These are phyloP conservation scores for Vitis hybrid DNA, from an alignment of 177 flowering plant species.

Conservation along the genomic window DNA sequence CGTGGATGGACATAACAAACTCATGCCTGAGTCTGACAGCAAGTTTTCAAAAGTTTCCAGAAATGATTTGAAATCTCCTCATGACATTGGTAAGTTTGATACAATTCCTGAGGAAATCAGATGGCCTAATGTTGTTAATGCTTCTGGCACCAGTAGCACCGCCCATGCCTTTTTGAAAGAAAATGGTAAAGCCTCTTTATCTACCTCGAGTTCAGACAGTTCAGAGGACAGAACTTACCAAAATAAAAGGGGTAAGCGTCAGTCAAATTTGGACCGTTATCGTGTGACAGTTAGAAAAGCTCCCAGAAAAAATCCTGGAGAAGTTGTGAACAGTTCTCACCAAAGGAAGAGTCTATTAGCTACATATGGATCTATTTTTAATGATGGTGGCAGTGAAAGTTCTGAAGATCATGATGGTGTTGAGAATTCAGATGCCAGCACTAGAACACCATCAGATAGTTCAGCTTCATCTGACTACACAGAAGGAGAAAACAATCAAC, in stretches of 20 bases:
- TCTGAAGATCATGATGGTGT: slow-evolving; percentile 41
- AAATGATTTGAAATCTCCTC: slow-evolving; percentile 9
- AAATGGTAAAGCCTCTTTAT: slow-evolving; percentile 10
- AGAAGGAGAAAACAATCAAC: slow-evolving; percentile 31
- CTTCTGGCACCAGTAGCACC: slow-evolving; percentile 12
- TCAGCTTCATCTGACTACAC: slow-evolving; percentile 53
- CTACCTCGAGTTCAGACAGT: slow-evolving; percentile 28
- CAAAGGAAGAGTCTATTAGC: slow-evolving; percentile 38
- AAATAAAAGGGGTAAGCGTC: slow-evolving; percentile 11
- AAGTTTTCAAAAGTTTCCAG: slow-evolving; percentile 15
- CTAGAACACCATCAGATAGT: slow-evolving; percentile 46
- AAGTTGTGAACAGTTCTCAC: slow-evolving; percentile 26
- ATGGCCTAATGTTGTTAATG: slow-evolving; percentile 11
- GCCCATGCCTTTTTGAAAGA: slow-evolving; percentile 7
- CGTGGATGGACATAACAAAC: slow-evolving; percentile 13
- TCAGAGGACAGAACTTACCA: slow-evolving; percentile 11
- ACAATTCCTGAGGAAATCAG: slow-evolving; percentile 9
- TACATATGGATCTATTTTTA: slow-evolving; percentile 36
- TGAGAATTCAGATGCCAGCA: slow-evolving; percentile 45
- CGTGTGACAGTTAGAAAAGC: slow-evolving; percentile 16
- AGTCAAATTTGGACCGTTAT: slow-evolving; percentile 8
- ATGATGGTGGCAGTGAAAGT: slow-evolving; percentile 41
- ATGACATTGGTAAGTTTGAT: not conserved
- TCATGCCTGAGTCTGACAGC: slow-evolving; percentile 3
- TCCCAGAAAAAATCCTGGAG: slow-evolving; percentile 23